These are phyloP conservation scores for Coleophoma eucalyptorum DNA, from an alignment of 2,329 filamentous ascomycete species.

Conservation along the genomic window DNA sequence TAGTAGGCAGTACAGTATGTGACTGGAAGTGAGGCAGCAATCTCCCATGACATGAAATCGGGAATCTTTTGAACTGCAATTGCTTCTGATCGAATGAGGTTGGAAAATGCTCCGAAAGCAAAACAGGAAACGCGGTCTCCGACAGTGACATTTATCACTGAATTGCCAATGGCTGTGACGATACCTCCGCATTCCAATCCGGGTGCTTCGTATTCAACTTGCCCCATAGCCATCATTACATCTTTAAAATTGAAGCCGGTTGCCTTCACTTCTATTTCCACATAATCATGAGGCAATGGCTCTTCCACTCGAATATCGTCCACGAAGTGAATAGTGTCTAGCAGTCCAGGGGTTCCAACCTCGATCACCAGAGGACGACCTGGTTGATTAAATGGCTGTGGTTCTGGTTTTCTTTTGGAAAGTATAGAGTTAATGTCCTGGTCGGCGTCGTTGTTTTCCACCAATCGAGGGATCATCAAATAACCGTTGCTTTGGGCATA, in stretches of 20 bases:
- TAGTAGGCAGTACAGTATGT: slow-evolving; percentile 12
- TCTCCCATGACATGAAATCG: slow-evolving; percentile 6
- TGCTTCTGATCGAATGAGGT: neutral
- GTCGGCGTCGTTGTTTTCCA: no score
- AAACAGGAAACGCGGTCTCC: neutral
- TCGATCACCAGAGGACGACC: neutral
- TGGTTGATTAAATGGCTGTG: no score
- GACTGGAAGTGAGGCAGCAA: slow-evolving; percentile 10
- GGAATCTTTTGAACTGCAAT: neutral
- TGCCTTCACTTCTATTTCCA: neutral
- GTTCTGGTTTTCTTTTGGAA: no score
- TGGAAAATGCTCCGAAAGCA: neutral
- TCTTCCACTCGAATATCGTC: neutral
- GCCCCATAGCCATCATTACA: neutral
- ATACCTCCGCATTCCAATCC: neutral
- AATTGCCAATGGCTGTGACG: neutral
- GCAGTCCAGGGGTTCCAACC: neutral
- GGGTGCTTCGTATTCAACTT: neutral
- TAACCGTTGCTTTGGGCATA: no score
- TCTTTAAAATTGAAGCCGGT: neutral
- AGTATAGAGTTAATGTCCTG: no score
- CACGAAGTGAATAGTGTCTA: neutral
- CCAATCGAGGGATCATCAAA: no score
- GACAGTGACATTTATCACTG: neutral
- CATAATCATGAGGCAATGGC: neutral